Base-by-base conservation (phyloP, 2,329 filamentous ascomycete species). In the Diaporthe eres region DNA sequence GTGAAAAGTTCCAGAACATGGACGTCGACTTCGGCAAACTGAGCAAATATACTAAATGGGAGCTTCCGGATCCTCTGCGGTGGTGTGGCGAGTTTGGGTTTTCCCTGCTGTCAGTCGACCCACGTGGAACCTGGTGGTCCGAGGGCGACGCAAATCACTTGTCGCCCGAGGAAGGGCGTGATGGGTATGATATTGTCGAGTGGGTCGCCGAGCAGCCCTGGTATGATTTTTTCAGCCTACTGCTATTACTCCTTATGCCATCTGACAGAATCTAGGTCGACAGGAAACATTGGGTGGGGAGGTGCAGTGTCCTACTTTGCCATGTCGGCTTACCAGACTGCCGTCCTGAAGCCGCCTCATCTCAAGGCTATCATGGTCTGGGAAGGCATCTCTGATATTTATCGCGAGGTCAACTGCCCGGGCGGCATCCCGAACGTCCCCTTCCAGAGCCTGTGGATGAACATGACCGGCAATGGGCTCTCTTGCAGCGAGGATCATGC, bases 171-270 rank as follows among this genome's bases (percentile, higher is more conserved):
- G 47, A 51, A 51, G 47, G 47, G 7, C 19, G 47, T 22, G 47
- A 51, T 51, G 47, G 47, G 9, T 51, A 51, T n/a, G 47, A 51
- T 12, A n/a, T 51, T 4, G 47, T 51, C 22, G 19, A 51, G 47
- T 51, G 47, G 47, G 47, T 17, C 4, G 19, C 47, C 19, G 47
- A 51, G 47, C 47, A 51, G 47, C 8, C 19, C 22, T 49, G 47
- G 47, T 49, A 49, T 44, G 42, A 15, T 44, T 1, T 6, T 44
- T 1, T 4, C 42, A 17, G 15, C 4, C 42, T 44, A 1, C 15
- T 17, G 0, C 0, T 1, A 7, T 0, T 44, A 44, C 15, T 44
- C 42, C 13, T 44, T 6, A 1, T 44, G 13, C 12, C 42, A 17
- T 17, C 13, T 17, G 1, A 44, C 42, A 15, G 5, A n/a, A 22